Percentiles rank a stretch among this genome's conserved stretches.
Evolutionary conservation across 305 asterid species (phyloP).

Genomic region (Nicotiana rustica): DNA sequence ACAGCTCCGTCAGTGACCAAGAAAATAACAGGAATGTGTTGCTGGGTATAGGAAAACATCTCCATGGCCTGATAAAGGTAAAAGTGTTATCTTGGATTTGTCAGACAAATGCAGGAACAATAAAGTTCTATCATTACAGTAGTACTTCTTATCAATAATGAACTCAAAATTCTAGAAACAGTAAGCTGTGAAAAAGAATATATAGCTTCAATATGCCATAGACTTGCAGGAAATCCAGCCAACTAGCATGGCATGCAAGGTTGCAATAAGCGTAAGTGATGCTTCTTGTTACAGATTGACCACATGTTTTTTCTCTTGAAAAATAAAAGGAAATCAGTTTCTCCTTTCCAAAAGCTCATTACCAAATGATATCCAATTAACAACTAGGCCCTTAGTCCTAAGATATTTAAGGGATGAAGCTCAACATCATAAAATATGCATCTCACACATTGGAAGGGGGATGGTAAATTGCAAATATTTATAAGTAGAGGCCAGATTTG

Average conservation of each 20-base stretch:
- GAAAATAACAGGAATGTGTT: conserved; percentile 63
- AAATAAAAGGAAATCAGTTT: not conserved
- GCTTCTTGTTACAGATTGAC: conserved; percentile 17
- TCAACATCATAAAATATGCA: conserved; percentile 6
- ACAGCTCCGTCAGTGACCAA: conserved; percentile 91
- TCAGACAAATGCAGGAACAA: conserved; percentile 30
- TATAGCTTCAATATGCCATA: not conserved
- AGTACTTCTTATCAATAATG: conserved; percentile 7
- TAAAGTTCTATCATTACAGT: conserved; percentile 12
- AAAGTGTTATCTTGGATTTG: conserved; percentile 38
- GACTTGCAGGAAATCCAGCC: not conserved
- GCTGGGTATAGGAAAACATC: conserved; percentile 61
- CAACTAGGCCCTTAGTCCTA: not conserved
- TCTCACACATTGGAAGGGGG: not conserved
- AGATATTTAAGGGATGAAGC: not conserved
- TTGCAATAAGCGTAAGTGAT: not conserved
- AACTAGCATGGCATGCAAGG: not conserved
- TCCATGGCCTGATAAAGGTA: conserved; percentile 68
- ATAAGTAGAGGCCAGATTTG: not conserved
- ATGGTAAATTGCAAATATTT: not conserved
- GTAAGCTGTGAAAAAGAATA: not conserved
- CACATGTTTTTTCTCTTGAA: not conserved
- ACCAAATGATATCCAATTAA: conserved; percentile 5
- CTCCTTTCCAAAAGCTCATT: conserved; percentile 12
- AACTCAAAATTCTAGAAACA: conserved; percentile 17